Conservation (phyloP, 805 yeast species). For the Saturnispora silvae region DNA sequence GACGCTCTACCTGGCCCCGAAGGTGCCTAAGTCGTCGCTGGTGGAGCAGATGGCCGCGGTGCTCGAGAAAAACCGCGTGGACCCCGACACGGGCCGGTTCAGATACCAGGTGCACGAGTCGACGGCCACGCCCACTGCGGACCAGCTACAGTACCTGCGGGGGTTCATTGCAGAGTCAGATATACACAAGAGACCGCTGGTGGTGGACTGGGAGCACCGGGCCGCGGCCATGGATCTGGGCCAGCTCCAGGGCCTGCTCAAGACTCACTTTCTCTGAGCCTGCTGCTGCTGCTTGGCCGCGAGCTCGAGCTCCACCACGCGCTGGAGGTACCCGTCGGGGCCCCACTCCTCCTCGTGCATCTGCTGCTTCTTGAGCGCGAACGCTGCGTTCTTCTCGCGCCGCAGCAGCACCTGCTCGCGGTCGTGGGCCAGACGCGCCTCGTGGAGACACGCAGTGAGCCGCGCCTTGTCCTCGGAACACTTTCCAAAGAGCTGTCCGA, state of each 20-base stretch:
- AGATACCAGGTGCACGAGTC: conserved; percentile 20
- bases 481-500: conserved; percentile 64
- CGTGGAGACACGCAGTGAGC: conserved; percentile 67
- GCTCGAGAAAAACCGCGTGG: conserved; percentile 16
- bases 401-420: conserved; percentile 44
- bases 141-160: conserved; percentile 24
- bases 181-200: conserved; percentile 34
- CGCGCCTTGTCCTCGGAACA: conserved; percentile 82
- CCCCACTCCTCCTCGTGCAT: conserved; percentile 74
- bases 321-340: conserved; percentile 57
- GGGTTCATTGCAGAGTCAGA: conserved; percentile 13
- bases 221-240: conserved; percentile 40
- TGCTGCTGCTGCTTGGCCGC: conserved; percentile 14
- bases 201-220: conserved; percentile 56
- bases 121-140: conserved; percentile 20
- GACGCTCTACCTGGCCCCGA: neutral
- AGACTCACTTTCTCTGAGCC: neutral
- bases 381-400: conserved; percentile 42
- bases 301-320: conserved; percentile 47
- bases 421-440: conserved; percentile 56
- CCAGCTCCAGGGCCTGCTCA: conserved; percentile 10
- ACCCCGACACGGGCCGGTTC: conserved; percentile 8
- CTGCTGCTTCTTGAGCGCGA: conserved; percentile 48
- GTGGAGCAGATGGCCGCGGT: neutral
- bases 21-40: neutral